These are phyloP conservation scores for Drechslera avenae DNA, from an alignment of 2,329 filamentous ascomycete species.

Conservation along the genomic window DNA sequence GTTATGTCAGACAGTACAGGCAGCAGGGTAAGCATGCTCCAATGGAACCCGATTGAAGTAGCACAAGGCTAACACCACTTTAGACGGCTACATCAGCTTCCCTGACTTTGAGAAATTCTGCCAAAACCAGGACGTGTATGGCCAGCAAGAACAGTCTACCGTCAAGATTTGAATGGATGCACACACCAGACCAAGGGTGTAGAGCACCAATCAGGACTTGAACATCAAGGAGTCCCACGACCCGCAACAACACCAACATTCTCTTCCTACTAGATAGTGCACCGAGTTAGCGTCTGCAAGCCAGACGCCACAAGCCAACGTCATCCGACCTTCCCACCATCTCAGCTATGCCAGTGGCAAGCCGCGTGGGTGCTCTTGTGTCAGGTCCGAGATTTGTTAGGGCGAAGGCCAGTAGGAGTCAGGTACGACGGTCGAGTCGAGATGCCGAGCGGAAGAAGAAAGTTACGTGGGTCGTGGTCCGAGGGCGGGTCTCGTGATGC, in stretches of 20 bases:
- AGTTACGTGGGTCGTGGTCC: constrained; percentile 17
- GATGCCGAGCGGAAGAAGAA: constrained; percentile 19
- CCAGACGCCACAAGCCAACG: background rate
- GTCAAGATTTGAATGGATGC: constrained; percentile 41
- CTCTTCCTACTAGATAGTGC: background rate
- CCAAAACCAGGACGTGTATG: constrained; percentile 42
- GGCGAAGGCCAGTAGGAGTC: background rate
- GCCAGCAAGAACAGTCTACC: constrained; percentile 34
- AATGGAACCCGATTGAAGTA: background rate
- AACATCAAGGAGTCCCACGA: constrained; percentile 9
- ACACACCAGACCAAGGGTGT: constrained; percentile 1
- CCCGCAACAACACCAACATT: constrained; percentile 11
- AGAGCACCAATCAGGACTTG: constrained; percentile 8
- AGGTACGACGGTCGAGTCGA: constrained; percentile 10
- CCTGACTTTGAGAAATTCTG: constrained; percentile 72
- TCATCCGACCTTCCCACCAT: constrained; percentile 2
- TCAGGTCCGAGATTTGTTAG: constrained; percentile 2
- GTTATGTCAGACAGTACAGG: constrained; percentile 45
- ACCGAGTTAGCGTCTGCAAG: background rate
- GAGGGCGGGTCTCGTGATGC: constrained; percentile 9
- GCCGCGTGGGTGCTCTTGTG: background rate
- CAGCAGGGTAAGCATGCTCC: constrained; percentile 43
- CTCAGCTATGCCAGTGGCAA: background rate
- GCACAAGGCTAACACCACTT: constrained; percentile 20
- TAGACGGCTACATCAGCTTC: constrained; percentile 71